Base-by-base conservation (phyloP, 768 basidiomycete species). In the Hypholoma fasciculare region DNA sequence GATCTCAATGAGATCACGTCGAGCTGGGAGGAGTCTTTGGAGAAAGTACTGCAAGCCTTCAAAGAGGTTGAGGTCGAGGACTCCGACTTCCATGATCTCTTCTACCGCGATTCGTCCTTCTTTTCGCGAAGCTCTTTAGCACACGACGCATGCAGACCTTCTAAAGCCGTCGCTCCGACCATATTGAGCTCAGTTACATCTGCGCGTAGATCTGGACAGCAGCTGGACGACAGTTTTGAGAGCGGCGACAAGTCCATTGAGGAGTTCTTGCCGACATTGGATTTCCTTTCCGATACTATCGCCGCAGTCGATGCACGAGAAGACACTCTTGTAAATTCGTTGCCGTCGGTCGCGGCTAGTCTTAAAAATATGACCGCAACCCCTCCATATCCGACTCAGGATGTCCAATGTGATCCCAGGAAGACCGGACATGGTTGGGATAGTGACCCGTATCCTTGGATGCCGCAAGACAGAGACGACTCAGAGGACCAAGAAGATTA, bases 11-110 rank as follows among this genome's bases (percentile, higher is more conserved):
- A 26, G 5, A 36, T 17, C 34, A 37, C 26, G 9, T 13, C 52
- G 13, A 49, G 47, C 4, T 59, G 61, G 52, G 52, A 54, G n/a
- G 36, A 43, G 12, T 59, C 54, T 14, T 12, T 63, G 37, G 42
- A 56, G 27, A 43, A 53, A 3, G 52, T 56, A 11, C 54, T 60
- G 20, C 26, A 59, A 16, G 37, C 52, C n/a, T 63, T 67, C 51
- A 50, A 52, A 34, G 54, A 61, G 9, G 49, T 55, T 4, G 56
- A 63, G 23, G 27, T 44, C 2, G 61, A 58, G 19, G 63, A 64
- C 34, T n/a, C 30, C 12, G 57, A 63, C 44, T 61, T 65, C 47
- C 46, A 44, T 16, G 56, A 58, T 19, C 13, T 64, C 13, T 56
- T 63, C 43, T 60, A 53, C 30, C 49, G 57, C 37, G 56, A 60